Conservation (phyloP, 1,284 basidiomycete genomes). For the Leccinum solheimii region DNA sequence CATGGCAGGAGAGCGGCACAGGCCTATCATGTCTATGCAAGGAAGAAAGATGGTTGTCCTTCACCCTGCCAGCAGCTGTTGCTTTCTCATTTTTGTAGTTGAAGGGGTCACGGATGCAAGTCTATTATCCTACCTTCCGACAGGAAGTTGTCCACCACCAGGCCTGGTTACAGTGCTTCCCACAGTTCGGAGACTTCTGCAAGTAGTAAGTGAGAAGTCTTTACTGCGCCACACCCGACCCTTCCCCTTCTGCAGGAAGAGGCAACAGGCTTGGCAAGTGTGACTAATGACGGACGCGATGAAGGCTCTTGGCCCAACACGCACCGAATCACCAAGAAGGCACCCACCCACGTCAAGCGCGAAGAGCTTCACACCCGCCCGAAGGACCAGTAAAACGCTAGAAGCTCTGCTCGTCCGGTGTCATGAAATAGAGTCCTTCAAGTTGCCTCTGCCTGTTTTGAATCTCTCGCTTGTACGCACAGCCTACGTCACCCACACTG, state of each 20-base stretch:
- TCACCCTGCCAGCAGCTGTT: no score
- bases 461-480: no score
- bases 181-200: neutral
- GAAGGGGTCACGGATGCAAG: no score
- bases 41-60: no score
- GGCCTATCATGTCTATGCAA: no score
- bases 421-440: no score
- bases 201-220: neutral
- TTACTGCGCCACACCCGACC: neutral
- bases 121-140: neutral
- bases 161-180: neutral
- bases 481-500: no score
- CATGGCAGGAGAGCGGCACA: no score
- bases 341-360: slow-evolving; percentile 4
- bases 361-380: slow-evolving; percentile 1
- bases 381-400: slow-evolving; percentile 18
- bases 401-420: slow-evolving; percentile 9
- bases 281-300: neutral
- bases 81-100: no score
- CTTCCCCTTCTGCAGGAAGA: slow-evolving; percentile 9
- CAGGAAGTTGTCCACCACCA: neutral
- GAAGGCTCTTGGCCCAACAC: neutral
- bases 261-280: slow-evolving; percentile 12
- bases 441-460: no score
- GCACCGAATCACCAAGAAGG: neutral